A percentile compares a stretch with the other conserved stretches of the same genome.
These are phyloP conservation scores for Penicillium crystallinum DNA, from an alignment of 495 filamentous ascomycete genomes.

Conservation along the genomic window DNA sequence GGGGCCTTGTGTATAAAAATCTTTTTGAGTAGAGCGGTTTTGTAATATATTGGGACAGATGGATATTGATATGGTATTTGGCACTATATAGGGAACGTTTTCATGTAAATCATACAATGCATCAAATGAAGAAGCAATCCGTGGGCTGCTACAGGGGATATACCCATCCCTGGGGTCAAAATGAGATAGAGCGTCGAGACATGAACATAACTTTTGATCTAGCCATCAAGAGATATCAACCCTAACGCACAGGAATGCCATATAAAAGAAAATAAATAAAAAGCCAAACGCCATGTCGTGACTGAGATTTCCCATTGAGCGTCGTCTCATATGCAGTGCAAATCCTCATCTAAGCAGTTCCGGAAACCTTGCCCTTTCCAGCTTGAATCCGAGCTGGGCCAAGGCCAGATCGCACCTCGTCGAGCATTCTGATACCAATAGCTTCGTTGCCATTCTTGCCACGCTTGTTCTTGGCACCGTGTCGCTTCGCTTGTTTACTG, in stretches of 20 bases:
- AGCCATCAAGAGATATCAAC: slow-evolving; percentile 15
- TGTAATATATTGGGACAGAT: slow-evolving; percentile 1
- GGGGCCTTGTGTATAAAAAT: slow-evolving; percentile 10
- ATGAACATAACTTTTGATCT: slow-evolving; percentile 23
- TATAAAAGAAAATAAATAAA: slow-evolving; percentile 7
- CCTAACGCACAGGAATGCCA: slow-evolving; percentile 19
- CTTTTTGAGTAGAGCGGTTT: background rate
- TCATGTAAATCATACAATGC: background rate
- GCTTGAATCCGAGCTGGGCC: slow-evolving; percentile 56
- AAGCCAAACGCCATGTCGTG: slow-evolving; percentile 26
- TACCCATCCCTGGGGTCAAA: slow-evolving; percentile 10
- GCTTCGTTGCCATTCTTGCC: slow-evolving; percentile 78
- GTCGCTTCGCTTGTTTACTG: slow-evolving; percentile 64
- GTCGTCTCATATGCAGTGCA: slow-evolving; percentile 24
- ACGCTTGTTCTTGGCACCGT: slow-evolving; percentile 50
- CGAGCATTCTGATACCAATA: slow-evolving; percentile 79
- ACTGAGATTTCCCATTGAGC: slow-evolving; percentile 19
- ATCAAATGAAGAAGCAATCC: slow-evolving; percentile 13
- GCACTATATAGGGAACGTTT: background rate
- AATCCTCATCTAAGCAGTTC: slow-evolving; percentile 21
- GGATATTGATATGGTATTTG: background rate
- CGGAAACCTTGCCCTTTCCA: slow-evolving; percentile 22
- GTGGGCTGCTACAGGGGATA: slow-evolving; percentile 11
- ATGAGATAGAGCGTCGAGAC: slow-evolving; percentile 5
- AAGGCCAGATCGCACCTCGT: slow-evolving; percentile 78